These are phyloP conservation scores for Pleurotus djamor DNA, from an alignment of 768 basidiomycete species.

Conservation along the genomic window DNA sequence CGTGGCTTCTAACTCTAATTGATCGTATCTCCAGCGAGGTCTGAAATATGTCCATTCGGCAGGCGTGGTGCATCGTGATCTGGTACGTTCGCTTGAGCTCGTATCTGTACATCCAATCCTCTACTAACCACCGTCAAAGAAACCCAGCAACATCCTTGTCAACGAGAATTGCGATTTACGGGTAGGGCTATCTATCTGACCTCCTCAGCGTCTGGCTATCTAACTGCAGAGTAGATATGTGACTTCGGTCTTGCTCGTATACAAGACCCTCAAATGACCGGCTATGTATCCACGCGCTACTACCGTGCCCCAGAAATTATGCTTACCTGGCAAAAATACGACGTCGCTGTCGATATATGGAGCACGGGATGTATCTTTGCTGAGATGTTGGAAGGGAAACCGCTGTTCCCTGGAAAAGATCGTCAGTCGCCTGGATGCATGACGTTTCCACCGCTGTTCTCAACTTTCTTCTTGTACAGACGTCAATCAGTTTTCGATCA, in stretches of 20 bases:
- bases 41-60: slow-evolving; percentile 99
- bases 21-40: slow-evolving; percentile 64
- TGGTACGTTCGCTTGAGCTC: slow-evolving; percentile 49
- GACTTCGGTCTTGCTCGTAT: slow-evolving; percentile 99
- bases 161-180: slow-evolving; percentile 99
- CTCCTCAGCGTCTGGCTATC: slow-evolving; percentile 5
- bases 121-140: slow-evolving; percentile 52
- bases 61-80: slow-evolving; percentile 96
- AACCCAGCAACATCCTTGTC: slow-evolving; percentile 99
- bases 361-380: slow-evolving; percentile 99
- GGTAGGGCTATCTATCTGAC: slow-evolving; percentile 35
- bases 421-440: slow-evolving; percentile 58
- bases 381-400: slow-evolving; percentile 99
- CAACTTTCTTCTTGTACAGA: slow-evolving; percentile 49
- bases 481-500: slow-evolving; percentile 99
- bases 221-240: slow-evolving; percentile 69
- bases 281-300: slow-evolving; percentile 98
- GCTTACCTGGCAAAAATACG: slow-evolving; percentile 99
- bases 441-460: slow-evolving; percentile 9
- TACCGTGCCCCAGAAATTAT: slow-evolving; percentile 99
- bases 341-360: slow-evolving; percentile 99
- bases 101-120: neutral
- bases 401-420: slow-evolving; percentile 98
- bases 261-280: slow-evolving; percentile 99
- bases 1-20: neutral